These are phyloP conservation scores for Avicennia marina DNA, from an alignment of 257 asterid species.

Conservation along the genomic window DNA sequence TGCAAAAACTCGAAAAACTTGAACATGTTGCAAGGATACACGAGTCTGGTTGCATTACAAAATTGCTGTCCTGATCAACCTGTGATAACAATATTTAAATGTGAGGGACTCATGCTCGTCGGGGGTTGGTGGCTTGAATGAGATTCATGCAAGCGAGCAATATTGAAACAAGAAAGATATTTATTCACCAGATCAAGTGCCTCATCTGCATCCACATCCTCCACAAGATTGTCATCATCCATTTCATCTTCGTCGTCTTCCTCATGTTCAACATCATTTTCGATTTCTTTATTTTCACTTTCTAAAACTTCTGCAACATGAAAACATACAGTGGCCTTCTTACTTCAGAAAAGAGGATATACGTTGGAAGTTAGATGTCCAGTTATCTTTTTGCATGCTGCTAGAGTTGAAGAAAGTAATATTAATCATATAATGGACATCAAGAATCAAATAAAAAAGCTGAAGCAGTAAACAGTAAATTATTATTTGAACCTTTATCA, in stretches of 20 bases:
- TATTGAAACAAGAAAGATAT: background rate
- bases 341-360: no score
- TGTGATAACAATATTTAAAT: slow-evolving; percentile 21
- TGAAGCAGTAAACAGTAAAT: background rate
- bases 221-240: slow-evolving; percentile 67
- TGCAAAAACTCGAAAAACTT: background rate
- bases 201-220: slow-evolving; percentile 55
- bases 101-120: slow-evolving; percentile 1
- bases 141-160: background rate
- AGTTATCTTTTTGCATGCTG: no score
- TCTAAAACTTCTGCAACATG: slow-evolving; percentile 35
- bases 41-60: slow-evolving; percentile 35
- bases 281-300: slow-evolving; percentile 45
- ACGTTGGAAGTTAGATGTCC: no score
- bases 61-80: slow-evolving; percentile 48
- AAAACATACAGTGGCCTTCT: no score
- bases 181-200: slow-evolving; percentile 39
- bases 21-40: slow-evolving; percentile 56
- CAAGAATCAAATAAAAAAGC: background rate
- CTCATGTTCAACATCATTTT: slow-evolving; percentile 48
- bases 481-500: slow-evolving; percentile 40
- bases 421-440: no score
- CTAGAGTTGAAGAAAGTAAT: no score
- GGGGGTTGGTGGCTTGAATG: no score
- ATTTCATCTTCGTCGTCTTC: slow-evolving; percentile 60